A percentile compares a stretch with the other conserved stretches of the same genome.
These are phyloP conservation scores for Rhamnella rubrinervis DNA, from an alignment of 331 rosid species.

Conservation along the genomic window DNA sequence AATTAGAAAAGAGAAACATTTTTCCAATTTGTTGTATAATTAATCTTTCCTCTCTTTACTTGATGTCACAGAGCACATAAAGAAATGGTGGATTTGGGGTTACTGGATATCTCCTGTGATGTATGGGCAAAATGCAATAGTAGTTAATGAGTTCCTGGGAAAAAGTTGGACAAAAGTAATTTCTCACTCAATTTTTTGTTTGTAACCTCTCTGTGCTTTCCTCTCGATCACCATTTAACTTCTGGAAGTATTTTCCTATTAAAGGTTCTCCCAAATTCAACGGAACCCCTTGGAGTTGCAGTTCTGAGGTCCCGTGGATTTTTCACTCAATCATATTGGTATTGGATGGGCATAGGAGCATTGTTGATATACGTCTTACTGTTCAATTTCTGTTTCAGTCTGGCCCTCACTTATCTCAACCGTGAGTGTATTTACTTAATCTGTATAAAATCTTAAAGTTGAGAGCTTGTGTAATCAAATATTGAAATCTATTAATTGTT, in stretches of 20 bases:
- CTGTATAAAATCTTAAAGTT: background rate
- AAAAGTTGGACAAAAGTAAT: conserved; percentile 51
- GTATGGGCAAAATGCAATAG: conserved; percentile 49
- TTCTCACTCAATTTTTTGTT: background rate
- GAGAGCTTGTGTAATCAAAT: background rate
- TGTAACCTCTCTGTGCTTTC: background rate
- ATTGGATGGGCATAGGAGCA: conserved; percentile 59
- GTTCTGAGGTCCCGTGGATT: conserved; percentile 50
- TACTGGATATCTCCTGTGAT: conserved; percentile 48
- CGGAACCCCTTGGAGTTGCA: conserved; percentile 44
- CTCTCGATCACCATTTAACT: conserved; percentile 9
- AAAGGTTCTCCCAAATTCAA: conserved; percentile 43
- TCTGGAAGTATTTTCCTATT: conserved; percentile 1
- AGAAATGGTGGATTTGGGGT: conserved; percentile 76
- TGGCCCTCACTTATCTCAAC: conserved; percentile 51
- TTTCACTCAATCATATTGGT: conserved; percentile 49
- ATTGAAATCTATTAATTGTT: background rate
- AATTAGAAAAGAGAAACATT: background rate
- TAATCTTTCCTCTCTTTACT: conserved; percentile 6
- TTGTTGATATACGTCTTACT: conserved; percentile 43
- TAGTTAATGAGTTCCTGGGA: conserved; percentile 58
- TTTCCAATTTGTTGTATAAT: background rate
- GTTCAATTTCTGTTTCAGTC: conserved; percentile 46
- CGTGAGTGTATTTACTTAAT: conserved; percentile 36
- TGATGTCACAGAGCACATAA: conserved; percentile 37